phyloP scores from a whole-genome alignment of 306 rosid species.

The Hylodesmum podocarpum region DNA sequence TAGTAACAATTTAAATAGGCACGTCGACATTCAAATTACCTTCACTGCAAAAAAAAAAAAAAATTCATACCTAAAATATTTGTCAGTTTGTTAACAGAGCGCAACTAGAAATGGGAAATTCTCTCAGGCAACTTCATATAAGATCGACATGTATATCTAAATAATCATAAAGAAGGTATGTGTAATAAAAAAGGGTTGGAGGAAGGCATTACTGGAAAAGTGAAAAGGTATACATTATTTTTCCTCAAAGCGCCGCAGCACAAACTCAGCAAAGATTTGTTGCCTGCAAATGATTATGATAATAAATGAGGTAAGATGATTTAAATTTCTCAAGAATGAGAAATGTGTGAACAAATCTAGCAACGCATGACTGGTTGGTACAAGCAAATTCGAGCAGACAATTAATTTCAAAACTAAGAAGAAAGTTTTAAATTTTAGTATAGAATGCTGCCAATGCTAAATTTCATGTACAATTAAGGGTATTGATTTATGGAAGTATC shows the following conservation, averaged over 20 bases:
- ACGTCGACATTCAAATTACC: not conserved
- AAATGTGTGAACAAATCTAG: not conserved
- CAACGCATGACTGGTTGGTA: not conserved
- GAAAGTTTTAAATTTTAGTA: not conserved
- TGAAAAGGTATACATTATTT: conserved; percentile 30
- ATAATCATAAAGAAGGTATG: not conserved
- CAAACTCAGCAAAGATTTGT: conserved; percentile 65
- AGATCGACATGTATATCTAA: not conserved
- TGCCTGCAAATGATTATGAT: conserved; percentile 56
- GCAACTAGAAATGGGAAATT: not conserved
- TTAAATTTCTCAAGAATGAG: not conserved
- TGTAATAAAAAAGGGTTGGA: not conserved
- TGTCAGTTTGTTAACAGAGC: not conserved
- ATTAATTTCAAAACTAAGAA: not conserved
- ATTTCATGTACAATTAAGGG: not conserved
- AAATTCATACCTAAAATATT: not conserved
- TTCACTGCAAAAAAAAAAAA: not conserved
- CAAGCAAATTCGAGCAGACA: not conserved
- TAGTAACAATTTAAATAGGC: not conserved
- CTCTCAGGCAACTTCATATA: not conserved
- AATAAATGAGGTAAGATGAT: not conserved
- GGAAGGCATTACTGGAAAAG: not conserved
- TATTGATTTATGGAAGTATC: not conserved
- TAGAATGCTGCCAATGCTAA: not conserved
- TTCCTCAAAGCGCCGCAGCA: conserved; percentile 70